These are phyloP conservation scores for Mercurialis annua DNA, from an alignment of 345 rosid genomes.

Conservation along the genomic window DNA sequence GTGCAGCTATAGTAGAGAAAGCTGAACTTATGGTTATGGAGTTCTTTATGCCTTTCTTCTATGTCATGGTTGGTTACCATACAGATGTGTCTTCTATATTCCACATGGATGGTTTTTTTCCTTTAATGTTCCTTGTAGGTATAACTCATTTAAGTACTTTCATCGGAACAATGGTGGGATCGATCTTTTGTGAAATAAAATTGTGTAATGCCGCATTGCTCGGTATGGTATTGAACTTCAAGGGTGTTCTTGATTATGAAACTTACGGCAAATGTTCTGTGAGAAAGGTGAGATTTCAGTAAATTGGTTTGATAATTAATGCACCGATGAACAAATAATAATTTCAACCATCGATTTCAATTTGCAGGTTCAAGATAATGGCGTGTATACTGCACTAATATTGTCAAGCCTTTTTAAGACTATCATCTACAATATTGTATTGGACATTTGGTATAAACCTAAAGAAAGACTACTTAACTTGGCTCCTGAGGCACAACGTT, in stretches of 20 bases:
- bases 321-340: no score
- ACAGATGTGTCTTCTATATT: not conserved
- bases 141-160: constrained; percentile 10
- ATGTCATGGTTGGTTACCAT: constrained; percentile 7
- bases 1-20: constrained; percentile 27
- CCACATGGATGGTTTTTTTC: not conserved
- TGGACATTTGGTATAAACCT: not conserved
- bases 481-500: not conserved
- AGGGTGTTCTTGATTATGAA: constrained; percentile 17
- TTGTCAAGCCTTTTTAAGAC: not conserved
- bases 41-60: constrained; percentile 28
- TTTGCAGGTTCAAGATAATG: not conserved
- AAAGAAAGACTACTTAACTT: not conserved
- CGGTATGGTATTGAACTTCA: constrained; percentile 21
- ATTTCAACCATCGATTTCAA: not conserved
- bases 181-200: constrained; percentile 1
- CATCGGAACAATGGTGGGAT: constrained; percentile 1
- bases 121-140: not conserved
- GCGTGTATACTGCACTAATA: not conserved
- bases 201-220: constrained; percentile 18
- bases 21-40: constrained; percentile 21
- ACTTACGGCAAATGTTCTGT: not conserved
- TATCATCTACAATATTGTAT: no score
- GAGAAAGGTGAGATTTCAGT: no score
- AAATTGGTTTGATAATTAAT: not conserved